Percentiles rank a stretch among this genome's conserved stretches.
These are phyloP conservation scores for Claviceps pazoutovae DNA, from an alignment of 2,329 filamentous ascomycete genomes.

Conservation along the genomic window DNA sequence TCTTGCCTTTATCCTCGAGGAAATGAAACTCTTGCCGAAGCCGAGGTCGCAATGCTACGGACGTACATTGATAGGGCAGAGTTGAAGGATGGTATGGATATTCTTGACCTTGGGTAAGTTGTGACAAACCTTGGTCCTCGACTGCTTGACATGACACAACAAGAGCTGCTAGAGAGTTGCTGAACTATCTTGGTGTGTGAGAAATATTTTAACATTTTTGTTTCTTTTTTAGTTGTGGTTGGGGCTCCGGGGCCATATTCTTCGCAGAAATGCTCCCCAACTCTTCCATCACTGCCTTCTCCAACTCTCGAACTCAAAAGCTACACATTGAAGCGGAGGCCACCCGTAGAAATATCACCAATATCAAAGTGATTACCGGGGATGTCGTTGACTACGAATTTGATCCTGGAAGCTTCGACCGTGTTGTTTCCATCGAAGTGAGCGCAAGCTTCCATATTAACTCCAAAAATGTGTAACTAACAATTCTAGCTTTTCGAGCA, in stretches of 20 bases:
- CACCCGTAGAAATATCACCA: conserved; percentile 38
- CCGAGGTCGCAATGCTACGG: conserved; percentile 52
- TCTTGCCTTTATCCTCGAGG: conserved; percentile 50
- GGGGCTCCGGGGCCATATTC: conserved; percentile 52
- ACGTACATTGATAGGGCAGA: conserved; percentile 47
- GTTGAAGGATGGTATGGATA: conserved; percentile 43
- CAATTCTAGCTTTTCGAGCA: conserved; percentile 50
- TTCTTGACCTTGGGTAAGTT: conserved; percentile 47
- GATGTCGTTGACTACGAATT: conserved; percentile 56
- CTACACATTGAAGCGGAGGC: conserved; percentile 49
- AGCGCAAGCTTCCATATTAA: neutral
- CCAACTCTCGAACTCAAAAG: conserved; percentile 56
- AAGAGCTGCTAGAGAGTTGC: neutral
- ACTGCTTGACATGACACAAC: neutral
- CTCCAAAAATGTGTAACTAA: neutral
- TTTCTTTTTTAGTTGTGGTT: conserved; percentile 40
- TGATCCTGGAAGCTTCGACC: conserved; percentile 41
- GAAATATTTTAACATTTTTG: neutral
- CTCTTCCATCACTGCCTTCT: conserved; percentile 50
- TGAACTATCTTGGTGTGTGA: neutral
- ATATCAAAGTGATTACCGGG: conserved; percentile 51
- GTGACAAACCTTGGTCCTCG: neutral
- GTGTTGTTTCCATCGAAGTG: conserved; percentile 50
- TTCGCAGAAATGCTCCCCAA: conserved; percentile 52
- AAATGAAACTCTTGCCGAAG: conserved; percentile 47